Evolutionary conservation across 106 monocot species (phyloP).

Genomic region (Allium cepa): DNA sequence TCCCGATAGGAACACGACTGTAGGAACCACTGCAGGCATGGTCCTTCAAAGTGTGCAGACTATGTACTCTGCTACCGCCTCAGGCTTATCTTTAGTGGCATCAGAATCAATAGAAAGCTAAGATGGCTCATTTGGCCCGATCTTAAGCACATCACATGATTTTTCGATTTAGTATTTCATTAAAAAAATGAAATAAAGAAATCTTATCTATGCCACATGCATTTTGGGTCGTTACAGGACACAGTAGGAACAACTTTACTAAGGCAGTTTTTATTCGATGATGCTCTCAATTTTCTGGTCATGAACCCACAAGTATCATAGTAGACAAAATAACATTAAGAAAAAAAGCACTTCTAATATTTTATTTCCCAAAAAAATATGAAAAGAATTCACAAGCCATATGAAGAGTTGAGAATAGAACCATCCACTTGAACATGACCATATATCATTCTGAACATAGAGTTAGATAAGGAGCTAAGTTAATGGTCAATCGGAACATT

Average conservation of each 20-base stretch:
- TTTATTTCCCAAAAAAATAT: no score
- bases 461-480: not conserved
- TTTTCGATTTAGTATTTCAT: no score
- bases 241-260: no score
- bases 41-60: constrained; percentile 9
- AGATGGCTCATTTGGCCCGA: constrained; percentile 35
- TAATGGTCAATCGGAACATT: constrained; percentile 10
- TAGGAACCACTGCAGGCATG: constrained; percentile 4
- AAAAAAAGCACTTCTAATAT: no score
- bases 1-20: constrained; percentile 11
- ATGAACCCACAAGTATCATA: no score
- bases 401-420: constrained; percentile 1
- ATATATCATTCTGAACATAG: constrained; percentile 3
- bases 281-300: no score
- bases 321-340: no score
- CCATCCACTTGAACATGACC: constrained; percentile 15
- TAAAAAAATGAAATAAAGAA: no score
- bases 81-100: not conserved
- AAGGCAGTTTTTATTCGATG: no score
- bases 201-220: no score
- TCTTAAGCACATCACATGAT: constrained; percentile 27
- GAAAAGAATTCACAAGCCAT: no score
- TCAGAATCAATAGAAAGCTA: constrained; percentile 27
- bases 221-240: no score
- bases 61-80: constrained; percentile 13